Base-by-base conservation (phyloP, 2,329 filamentous ascomycete genomes). In the Simplicillium sp. region DNA sequence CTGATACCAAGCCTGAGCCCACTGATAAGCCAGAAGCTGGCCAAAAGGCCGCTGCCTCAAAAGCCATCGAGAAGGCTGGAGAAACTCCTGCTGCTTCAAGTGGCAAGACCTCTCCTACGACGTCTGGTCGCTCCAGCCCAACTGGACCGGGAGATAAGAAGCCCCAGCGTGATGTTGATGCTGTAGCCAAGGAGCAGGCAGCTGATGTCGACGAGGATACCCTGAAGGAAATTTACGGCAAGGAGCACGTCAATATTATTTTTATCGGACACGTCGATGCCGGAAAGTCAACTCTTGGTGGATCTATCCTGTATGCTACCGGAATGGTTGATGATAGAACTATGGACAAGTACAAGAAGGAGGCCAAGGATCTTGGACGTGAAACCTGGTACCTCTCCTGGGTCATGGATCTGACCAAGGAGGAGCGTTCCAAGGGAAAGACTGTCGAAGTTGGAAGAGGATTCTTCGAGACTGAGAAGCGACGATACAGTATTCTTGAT, bases 291-390 rank as follows among this genome's bases (percentile, higher is more conserved):
- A 98, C 92, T 3, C 74, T 98, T 6, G 92, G 92, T 58, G 92
- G 92, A 38, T 86, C 86, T 39, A 94, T 98, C 48, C 73, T 98
- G 12, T 95, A 92, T 61, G 80, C 80, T 39, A 96, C 90, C 5
- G 92, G 92, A 45, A 98, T 97, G 92, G 92, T 98, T n/a, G 94
- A 98, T 57, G 88, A 98, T 66, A 80, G 92, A 60, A 98, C 92
- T 29, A 79, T 98, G 73, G 92, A 98, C 40, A 98, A 98, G 67
- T 95, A 95, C 73, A 95, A 90, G 76, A 80, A 79, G 53, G 94
- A 98, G 56, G 90, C 92, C 38, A 97, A 95, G 71, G 92, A 97
- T 11, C 75, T 92, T 49, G 92, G 92, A 40, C 85, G 89, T 69
- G 92, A 97, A 68, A 94, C 90, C 3, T 98, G 92, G 92, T 98